These are phyloP conservation scores for Ceriops decandra DNA, from an alignment of 345 rosid genomes.

Conservation along the genomic window DNA sequence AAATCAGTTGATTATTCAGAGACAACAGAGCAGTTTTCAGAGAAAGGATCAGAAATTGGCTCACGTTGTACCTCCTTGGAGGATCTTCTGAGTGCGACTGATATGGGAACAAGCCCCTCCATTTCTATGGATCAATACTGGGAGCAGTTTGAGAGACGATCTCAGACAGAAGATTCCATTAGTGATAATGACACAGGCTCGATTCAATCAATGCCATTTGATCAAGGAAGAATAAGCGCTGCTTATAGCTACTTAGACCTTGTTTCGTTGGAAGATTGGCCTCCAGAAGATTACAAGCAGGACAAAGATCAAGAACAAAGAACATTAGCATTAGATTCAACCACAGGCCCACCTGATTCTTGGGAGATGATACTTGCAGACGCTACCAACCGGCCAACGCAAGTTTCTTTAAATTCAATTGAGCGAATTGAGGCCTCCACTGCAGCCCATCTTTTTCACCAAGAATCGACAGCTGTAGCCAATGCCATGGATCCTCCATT, in stretches of 20 bases:
- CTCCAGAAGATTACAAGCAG: slow-evolving; percentile 9
- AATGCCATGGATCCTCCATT: not conserved
- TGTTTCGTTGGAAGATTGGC: slow-evolving; percentile 40
- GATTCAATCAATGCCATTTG: slow-evolving; percentile 24
- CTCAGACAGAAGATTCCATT: slow-evolving; percentile 16
- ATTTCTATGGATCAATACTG: slow-evolving; percentile 21
- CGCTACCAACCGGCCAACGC: slow-evolving; percentile 24
- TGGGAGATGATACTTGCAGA: slow-evolving; percentile 60
- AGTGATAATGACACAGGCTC: slow-evolving; percentile 27
- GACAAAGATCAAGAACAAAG: slow-evolving; percentile 10
- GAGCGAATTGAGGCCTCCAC: slow-evolving; percentile 6
- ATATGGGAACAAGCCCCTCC: slow-evolving; percentile 25
- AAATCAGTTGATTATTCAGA: slow-evolving; percentile 27
- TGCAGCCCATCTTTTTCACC: slow-evolving; percentile 1
- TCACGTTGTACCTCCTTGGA: slow-evolving; percentile 50
- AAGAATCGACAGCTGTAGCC: not conserved
- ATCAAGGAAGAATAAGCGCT: slow-evolving; percentile 18
- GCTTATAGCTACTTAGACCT: slow-evolving; percentile 23
- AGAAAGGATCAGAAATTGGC: slow-evolving; percentile 30
- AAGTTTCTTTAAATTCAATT: slow-evolving; percentile 14
- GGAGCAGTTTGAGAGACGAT: slow-evolving; percentile 31
- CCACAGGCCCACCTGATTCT: slow-evolving; percentile 23
- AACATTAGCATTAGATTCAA: slow-evolving; percentile 12
- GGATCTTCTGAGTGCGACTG: slow-evolving; percentile 45
- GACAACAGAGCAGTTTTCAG: slow-evolving; percentile 28